A percentile compares a stretch with the other conserved stretches of the same genome.
Conservation (phyloP, 352 stramenopile species). For the Phytophthora podocarpi region DNA sequence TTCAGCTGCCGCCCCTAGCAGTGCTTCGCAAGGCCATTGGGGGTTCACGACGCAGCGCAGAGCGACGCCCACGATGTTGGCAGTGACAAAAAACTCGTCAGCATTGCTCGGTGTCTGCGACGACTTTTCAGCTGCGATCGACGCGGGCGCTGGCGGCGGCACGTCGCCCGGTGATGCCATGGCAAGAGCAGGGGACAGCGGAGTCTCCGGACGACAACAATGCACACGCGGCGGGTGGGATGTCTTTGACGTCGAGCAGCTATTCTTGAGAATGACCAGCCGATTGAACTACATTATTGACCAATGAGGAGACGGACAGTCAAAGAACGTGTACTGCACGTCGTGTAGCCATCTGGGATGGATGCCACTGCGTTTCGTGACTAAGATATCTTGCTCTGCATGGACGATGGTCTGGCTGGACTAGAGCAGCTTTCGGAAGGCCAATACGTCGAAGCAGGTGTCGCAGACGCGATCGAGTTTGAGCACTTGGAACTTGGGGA, state of each 20-base stretch:
- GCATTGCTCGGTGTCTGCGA: slow-evolving; percentile 13
- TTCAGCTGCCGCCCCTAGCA: slow-evolving; percentile 67
- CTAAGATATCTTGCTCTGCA: too few relatives aligned
- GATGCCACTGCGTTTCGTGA: not conserved
- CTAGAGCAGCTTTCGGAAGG: slow-evolving; percentile 82
- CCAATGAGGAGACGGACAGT: slow-evolving; percentile 21
- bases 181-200: not conserved
- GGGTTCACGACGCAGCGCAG: slow-evolving; percentile 63
- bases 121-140: slow-evolving; percentile 18
- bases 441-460: slow-evolving; percentile 84
- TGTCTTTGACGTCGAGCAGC: slow-evolving; percentile 1
- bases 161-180: slow-evolving; percentile 18
- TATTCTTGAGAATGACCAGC: slow-evolving; percentile 28
- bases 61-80: slow-evolving; percentile 54
- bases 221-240: not conserved
- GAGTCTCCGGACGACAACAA: not conserved
- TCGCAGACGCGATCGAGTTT: slow-evolving; percentile 81
- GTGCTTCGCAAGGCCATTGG: slow-evolving; percentile 69
- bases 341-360: slow-evolving; percentile 26
- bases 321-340: too few relatives aligned
- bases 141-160: slow-evolving; percentile 13
- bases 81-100: slow-evolving; percentile 49
- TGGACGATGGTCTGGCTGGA: too few relatives aligned
- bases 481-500: slow-evolving; percentile 82
- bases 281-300: slow-evolving; percentile 10